Base-by-base conservation (phyloP, 177 flowering plant genomes). In the Telopea speciosissima region DNA sequence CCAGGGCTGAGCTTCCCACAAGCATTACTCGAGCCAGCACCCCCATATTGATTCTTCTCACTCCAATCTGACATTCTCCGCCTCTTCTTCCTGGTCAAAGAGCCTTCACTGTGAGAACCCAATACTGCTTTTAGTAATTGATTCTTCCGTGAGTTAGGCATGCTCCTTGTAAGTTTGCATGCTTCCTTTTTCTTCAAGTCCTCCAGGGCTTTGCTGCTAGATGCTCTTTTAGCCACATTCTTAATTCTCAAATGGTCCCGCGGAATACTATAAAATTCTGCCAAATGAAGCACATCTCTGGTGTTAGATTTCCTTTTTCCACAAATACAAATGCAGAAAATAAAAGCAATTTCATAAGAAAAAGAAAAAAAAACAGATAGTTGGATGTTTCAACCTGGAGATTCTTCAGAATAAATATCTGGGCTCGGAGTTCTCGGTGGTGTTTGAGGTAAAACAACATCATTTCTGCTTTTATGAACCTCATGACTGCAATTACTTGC, bases 341-440 rank as follows among this genome's bases (percentile, higher is more conserved):
- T 19, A 52, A 63, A 23, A 8, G 24, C 56, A 49, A 44, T n/a
- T 16, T 16, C 4, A 28, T 28, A 28, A 16, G 4, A 12, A 17
- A 21, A 64, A 19, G 23, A 12, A 17, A 26, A 44, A 22, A 24
- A 63, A 63, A 14, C 2, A 54, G 17, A 16, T 28, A 28, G 31
- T 6, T 2, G 2, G 1, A 66, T 26, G 7, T 8, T 8, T 42
- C 78, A 84, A 89, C 92, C 90, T 66, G 85, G 68, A 66, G 81
- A 79, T n/a, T 76, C 82, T 21, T 79, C 64, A 17, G 72, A 36
- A 65, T 70, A 71, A 36, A 73, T 65, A 68, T 85, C 85, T 5
- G 83, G 83, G 72, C 85, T 81, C 21, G 80, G 77, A 72, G 86
- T 80, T 79, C 86, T 81, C 7, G 74, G 77, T 65, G 82, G 84